phyloP scores from a whole-genome alignment of 192 early-diverging fungal genomes.

The Mortierella antarctica region DNA sequence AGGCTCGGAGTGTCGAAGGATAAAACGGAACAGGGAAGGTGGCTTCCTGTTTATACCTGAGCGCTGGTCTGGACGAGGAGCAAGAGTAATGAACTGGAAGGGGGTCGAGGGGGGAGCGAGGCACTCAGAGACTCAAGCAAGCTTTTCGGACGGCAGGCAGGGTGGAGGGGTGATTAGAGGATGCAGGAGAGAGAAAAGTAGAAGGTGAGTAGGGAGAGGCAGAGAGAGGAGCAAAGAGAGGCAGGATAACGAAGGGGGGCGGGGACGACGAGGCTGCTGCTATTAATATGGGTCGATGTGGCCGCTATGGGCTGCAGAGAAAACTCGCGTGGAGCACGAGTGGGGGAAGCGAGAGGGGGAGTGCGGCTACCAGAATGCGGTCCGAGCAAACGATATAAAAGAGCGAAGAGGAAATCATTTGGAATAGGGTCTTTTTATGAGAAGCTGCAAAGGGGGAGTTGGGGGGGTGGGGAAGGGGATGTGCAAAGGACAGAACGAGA shows the following conservation, averaged over 20 bases:
- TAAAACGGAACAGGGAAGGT: not conserved
- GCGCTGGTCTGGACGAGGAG: not conserved
- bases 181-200: conserved; percentile 5
- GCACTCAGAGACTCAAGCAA: not conserved
- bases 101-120: not conserved
- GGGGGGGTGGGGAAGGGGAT: not conserved
- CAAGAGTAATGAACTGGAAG: conserved; percentile 10
- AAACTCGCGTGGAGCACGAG: conserved; percentile 31
- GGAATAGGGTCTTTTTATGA: too few relatives aligned
- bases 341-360: too few relatives aligned
- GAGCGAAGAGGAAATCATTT: not conserved
- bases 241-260: not conserved
- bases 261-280: not conserved
- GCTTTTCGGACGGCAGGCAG: not conserved
- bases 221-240: conserved; percentile 1
- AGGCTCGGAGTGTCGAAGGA: not conserved
- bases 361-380: not conserved
- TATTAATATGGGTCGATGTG: not conserved
- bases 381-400: not conserved
- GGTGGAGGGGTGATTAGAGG: conserved; percentile 5
- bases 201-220: conserved; percentile 7
- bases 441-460: not conserved
- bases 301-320: conserved; percentile 9
- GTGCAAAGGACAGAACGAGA: not conserved
- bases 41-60: not conserved